phyloP scores from a whole-genome alignment of 805 yeast species.

The Ogataea degrootiae region DNA sequence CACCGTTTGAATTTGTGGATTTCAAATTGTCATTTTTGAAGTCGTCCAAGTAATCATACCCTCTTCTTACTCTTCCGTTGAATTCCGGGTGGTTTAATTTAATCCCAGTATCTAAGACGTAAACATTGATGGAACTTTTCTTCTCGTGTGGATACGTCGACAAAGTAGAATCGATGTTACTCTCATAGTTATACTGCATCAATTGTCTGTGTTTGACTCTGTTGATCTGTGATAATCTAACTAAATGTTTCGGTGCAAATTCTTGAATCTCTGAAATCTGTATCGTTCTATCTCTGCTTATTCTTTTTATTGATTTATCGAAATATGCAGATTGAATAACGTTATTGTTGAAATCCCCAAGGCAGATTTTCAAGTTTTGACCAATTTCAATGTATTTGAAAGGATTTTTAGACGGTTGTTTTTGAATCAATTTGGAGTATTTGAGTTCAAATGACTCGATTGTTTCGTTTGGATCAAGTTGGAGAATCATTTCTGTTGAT shows the following conservation, averaged over 20 bases:
- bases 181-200: constrained; percentile 38
- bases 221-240: constrained; percentile 34
- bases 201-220: constrained; percentile 23
- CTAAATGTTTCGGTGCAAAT: constrained; percentile 40
- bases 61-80: constrained; percentile 35
- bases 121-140: constrained; percentile 26
- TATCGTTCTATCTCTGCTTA: constrained; percentile 33
- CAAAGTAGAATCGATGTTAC: constrained; percentile 34
- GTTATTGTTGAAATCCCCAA: constrained; percentile 32
- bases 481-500: no score
- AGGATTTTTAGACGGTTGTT: constrained; percentile 1
- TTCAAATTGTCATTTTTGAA: background rate
- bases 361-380: constrained; percentile 27
- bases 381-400: constrained; percentile 24
- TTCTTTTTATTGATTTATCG: constrained; percentile 32
- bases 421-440: no score
- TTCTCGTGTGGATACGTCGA: no score
- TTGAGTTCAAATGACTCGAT: no score
- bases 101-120: constrained; percentile 37
- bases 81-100: constrained; percentile 38
- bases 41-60: constrained; percentile 33
- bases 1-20: constrained; percentile 17
- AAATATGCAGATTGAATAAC: constrained; percentile 29
- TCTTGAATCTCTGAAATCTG: constrained; percentile 36
- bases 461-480: no score